A percentile compares a stretch with the other conserved stretches of the same genome.
Evolutionary conservation across 192 early-diverging fungal species (phyloP).

Genomic region (Mortierella alpina): DNA sequence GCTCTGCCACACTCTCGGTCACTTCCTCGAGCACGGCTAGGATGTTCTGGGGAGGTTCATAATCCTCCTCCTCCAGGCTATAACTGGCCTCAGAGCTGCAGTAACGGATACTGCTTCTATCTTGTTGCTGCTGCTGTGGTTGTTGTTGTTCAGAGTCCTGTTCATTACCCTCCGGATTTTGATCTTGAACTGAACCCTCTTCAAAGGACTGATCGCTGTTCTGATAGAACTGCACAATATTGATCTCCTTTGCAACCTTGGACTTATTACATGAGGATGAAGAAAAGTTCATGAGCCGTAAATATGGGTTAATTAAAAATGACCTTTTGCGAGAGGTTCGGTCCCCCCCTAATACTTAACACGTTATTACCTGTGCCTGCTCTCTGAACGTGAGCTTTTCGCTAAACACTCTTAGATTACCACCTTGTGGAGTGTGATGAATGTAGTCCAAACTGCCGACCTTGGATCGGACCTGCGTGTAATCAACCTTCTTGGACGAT

Average conservation of each 20-base stretch:
- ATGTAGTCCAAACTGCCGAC: conserved; percentile 59
- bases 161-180: not conserved
- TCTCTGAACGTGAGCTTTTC: conserved; percentile 44
- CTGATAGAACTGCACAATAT: conserved; percentile 37
- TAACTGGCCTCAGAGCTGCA: not conserved
- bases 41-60: conserved; percentile 43
- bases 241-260: conserved; percentile 52
- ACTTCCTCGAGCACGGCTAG: conserved; percentile 40
- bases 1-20: conserved; percentile 13
- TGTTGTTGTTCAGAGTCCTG: not conserved
- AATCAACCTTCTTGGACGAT: conserved; percentile 46
- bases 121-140: not conserved
- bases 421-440: conserved; percentile 59
- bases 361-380: conserved; percentile 31
- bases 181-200: conserved; percentile 14
- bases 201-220: conserved; percentile 30
- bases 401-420: conserved; percentile 48
- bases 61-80: conserved; percentile 8
- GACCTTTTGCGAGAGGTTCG: conserved; percentile 3
- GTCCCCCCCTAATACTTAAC: not conserved
- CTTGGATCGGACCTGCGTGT: conserved; percentile 49
- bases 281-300: not conserved
- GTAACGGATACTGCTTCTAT: conserved; percentile 7
- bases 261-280: conserved; percentile 25
- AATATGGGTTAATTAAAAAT: not conserved